Percentiles rank a stretch among this genome's conserved stretches.
phyloP scores from a whole-genome alignment of 371 early-diverging fungal genomes.

The Saksenaea vasiformis region DNA sequence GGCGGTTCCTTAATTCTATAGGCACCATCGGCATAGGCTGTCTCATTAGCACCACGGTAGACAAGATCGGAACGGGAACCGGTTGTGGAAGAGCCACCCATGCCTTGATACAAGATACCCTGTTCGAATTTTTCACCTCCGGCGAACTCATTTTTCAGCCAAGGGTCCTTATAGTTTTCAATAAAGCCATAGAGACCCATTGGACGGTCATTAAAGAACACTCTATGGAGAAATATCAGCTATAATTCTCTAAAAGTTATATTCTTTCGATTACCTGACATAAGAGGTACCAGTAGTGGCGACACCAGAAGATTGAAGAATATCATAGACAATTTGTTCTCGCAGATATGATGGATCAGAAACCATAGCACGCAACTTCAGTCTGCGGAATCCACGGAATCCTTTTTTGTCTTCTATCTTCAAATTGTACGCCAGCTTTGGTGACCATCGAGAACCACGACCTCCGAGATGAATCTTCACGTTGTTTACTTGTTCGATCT shows the following conservation, averaged over 20 bases:
- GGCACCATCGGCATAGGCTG: too few relatives aligned
- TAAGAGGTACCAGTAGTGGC: slow-evolving; percentile 24
- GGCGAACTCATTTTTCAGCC: slow-evolving; percentile 37
- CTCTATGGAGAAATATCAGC: slow-evolving; percentile 9
- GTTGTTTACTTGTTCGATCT: slow-evolving; percentile 18
- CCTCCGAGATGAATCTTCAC: slow-evolving; percentile 32
- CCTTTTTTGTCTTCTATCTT: slow-evolving; percentile 24
- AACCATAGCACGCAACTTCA: slow-evolving; percentile 37
- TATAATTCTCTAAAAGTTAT: background rate
- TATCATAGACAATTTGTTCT: slow-evolving; percentile 31
- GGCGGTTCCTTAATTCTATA: too few relatives aligned
- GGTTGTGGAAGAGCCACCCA: too few relatives aligned
- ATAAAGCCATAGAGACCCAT: slow-evolving; percentile 40
- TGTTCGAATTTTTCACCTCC: too few relatives aligned
- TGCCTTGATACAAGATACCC: too few relatives aligned
- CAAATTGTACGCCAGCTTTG: slow-evolving; percentile 40
- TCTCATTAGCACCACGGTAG: too few relatives aligned
- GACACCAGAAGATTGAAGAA: too few relatives aligned
- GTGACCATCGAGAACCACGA: slow-evolving; percentile 24
- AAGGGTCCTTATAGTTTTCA: slow-evolving; percentile 36
- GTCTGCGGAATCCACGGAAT: slow-evolving; percentile 21
- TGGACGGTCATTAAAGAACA: slow-evolving; percentile 35
- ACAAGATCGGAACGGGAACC: too few relatives aligned
- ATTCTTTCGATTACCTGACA: slow-evolving; percentile 14
- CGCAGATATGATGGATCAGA: slow-evolving; percentile 44